These are phyloP conservation scores for Didymella segeticola DNA, from an alignment of 2,329 filamentous ascomycete species.

Conservation along the genomic window DNA sequence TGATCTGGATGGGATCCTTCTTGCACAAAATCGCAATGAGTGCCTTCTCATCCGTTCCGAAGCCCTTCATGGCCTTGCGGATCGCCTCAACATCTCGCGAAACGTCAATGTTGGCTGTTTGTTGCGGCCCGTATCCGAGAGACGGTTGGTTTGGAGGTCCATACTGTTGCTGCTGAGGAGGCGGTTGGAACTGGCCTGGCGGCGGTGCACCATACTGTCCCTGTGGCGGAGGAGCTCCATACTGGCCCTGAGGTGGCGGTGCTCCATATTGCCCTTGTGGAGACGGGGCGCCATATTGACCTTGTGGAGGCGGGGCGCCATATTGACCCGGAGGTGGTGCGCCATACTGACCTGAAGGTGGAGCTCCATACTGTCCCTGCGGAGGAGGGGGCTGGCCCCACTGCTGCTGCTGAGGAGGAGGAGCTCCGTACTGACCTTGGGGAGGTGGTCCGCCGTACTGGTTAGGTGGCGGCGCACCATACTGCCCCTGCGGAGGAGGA, in stretches of 20 bases:
- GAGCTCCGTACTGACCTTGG: conserved; percentile 36
- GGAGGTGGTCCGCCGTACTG: conserved; percentile 35
- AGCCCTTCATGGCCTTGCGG: conserved; percentile 87
- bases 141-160: conserved; percentile 58
- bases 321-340: conserved; percentile 35
- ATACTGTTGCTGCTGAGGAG: conserved; percentile 39
- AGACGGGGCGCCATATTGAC: conserved; percentile 23
- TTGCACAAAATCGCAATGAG: conserved; percentile 74
- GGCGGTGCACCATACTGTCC: conserved; percentile 47
- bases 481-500: conserved; percentile 27
- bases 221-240: conserved; percentile 44
- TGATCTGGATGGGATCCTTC: conserved; percentile 80
- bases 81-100: conserved; percentile 72
- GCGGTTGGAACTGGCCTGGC: conserved; percentile 23
- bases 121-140: conserved; percentile 75
- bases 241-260: conserved; percentile 33
- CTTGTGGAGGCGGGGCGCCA: conserved; percentile 34
- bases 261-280: conserved; percentile 36
- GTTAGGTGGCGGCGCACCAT: conserved; percentile 47
- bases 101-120: conserved; percentile 66
- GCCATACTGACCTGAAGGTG: conserved; percentile 40
- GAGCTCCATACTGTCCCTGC: conserved; percentile 31
- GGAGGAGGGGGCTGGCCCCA: conserved; percentile 28
- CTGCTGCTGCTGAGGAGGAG: conserved; percentile 38
- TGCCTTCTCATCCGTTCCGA: conserved; percentile 84